A percentile compares a stretch with the other conserved stretches of the same genome.
Conservation (phyloP, 2,329 filamentous ascomycete genomes). For the Pseudocercospora eumusae region DNA sequence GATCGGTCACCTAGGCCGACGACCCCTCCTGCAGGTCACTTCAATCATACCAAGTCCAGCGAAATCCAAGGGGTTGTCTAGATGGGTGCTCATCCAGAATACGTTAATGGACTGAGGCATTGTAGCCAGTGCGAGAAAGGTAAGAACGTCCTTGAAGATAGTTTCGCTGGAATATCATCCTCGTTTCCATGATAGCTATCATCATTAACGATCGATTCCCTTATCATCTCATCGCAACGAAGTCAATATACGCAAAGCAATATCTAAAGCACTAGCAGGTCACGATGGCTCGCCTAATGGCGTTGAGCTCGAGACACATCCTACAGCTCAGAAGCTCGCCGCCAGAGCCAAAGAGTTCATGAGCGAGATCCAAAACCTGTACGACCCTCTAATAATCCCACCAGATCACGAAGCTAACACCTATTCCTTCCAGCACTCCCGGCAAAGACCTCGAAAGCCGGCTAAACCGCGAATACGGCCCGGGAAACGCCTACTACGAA, state of each 20-base stretch:
- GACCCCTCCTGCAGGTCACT: slow-evolving; percentile 10
- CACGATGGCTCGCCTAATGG: slow-evolving; percentile 31
- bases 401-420: not conserved
- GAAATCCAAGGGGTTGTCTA: not conserved
- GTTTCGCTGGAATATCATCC: not conserved
- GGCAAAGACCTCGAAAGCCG: slow-evolving; percentile 41
- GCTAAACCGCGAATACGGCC: slow-evolving; percentile 41
- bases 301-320: slow-evolving; percentile 29
- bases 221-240: not conserved
- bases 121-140: slow-evolving; percentile 21
- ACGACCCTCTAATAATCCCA: not conserved
- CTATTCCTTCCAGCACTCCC: slow-evolving; percentile 36
- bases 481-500: slow-evolving; percentile 42
- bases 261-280: slow-evolving; percentile 19
- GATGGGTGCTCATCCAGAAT: slow-evolving; percentile 17
- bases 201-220: not conserved
- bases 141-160: not conserved
- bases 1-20: slow-evolving; percentile 2
- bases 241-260: not conserved
- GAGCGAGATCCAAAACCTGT: slow-evolving; percentile 32
- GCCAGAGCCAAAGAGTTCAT: slow-evolving; percentile 30
- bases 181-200: too few species aligned
- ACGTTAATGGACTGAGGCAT: slow-evolving; percentile 19
- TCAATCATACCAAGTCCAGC: not conserved
- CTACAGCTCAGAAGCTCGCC: slow-evolving; percentile 30